Conservation (phyloP, 2,329 filamentous ascomycete genomes). For the Cladosporium sp. region DNA sequence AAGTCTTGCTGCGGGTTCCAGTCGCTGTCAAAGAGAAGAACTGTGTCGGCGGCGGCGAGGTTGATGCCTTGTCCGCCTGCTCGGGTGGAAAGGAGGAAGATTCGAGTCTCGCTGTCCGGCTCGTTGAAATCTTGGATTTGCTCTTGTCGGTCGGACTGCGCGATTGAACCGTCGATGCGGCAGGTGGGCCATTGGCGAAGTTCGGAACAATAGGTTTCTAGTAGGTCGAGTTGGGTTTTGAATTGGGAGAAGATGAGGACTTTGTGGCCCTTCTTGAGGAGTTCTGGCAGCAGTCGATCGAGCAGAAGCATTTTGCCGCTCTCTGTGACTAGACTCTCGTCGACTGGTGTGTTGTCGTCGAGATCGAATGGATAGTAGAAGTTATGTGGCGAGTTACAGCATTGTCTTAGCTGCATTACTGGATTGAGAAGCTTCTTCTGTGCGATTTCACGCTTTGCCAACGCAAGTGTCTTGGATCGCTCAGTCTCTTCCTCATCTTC, state of each 20-base stretch:
- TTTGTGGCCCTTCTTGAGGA: constrained; percentile 76
- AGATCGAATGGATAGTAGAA: constrained; percentile 87
- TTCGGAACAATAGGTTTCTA: constrained; percentile 78
- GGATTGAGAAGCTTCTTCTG: constrained; percentile 92
- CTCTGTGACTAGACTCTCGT: constrained; percentile 77
- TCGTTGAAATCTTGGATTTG: constrained; percentile 50
- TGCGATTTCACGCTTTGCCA: constrained; percentile 83
- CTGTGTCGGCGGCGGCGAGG: constrained; percentile 83
- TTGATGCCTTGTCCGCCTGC: constrained; percentile 96
- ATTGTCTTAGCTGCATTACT: constrained; percentile 83
- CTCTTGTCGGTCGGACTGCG: constrained; percentile 56
- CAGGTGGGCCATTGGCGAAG: constrained; percentile 77
- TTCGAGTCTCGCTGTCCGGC: constrained; percentile 42
- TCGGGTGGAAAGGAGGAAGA: constrained; percentile 86
- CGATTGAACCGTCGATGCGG: constrained; percentile 84
- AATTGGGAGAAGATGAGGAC: constrained; percentile 97
- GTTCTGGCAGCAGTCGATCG: constrained; percentile 72
- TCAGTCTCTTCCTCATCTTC: constrained; percentile 59
- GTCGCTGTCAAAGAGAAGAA: constrained; percentile 83
- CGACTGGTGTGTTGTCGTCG: constrained; percentile 54
- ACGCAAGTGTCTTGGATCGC: constrained; percentile 63
- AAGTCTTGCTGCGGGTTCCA: constrained; percentile 98
- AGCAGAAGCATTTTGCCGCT: constrained; percentile 96
- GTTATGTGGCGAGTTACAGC: constrained; percentile 91
- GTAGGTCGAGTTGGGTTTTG: constrained; percentile 85